Evolutionary conservation across 2,329 filamentous ascomycete species (phyloP), one percentile per base, ranked within the genome.

Genomic region (Penicillium sp.): DNA sequence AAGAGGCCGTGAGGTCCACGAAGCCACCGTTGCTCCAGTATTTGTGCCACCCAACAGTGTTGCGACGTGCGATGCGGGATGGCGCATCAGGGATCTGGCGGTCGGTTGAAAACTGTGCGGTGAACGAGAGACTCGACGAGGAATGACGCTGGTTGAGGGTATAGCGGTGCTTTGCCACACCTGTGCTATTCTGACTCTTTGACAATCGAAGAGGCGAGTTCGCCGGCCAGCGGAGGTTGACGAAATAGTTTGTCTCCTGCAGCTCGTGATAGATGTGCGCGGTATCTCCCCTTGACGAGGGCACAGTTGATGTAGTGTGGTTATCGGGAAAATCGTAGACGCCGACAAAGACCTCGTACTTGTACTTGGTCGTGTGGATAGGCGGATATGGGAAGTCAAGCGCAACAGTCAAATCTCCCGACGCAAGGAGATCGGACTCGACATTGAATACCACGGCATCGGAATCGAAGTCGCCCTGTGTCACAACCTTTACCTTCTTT

Each of bases 341-440:
- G 2, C 62, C 64, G 7, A 63, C 64, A 38, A 66, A 66, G 1
- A 66, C 58, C 38, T 66, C 64, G 19, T 63, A 66, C 45, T 66
- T 66, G 9, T 64, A 66, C 8, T 60, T 55, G 0, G 64, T 66
- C 0, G 64, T 47, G 29, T 66, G 64, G n/a, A 65, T 61, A 1
- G 62, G 62, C 0, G 64, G 64, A 38, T 64, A 65, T 1, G 64
- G 64, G 5, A 65, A 66, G 11, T 66, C 63, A 2, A 66, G n/a
- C 21, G 49, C 51, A 8, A 66, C 62, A 17, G 50, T 35, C n/a
- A 66, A 17, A 13, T 61, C 64, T 2, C 62, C 64, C 0, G 58
- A 57, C 0, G 41, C 0, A 1, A 66, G 4, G 8, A 65, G 52
- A 2, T 38, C 23, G 0, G 62, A 64, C 5, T 61, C 44, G 1